Percentiles rank a stretch among this genome's conserved stretches.
These are phyloP conservation scores for Phytophthora agathidicida DNA, from an alignment of 352 stramenopile genomes.

Conservation along the genomic window DNA sequence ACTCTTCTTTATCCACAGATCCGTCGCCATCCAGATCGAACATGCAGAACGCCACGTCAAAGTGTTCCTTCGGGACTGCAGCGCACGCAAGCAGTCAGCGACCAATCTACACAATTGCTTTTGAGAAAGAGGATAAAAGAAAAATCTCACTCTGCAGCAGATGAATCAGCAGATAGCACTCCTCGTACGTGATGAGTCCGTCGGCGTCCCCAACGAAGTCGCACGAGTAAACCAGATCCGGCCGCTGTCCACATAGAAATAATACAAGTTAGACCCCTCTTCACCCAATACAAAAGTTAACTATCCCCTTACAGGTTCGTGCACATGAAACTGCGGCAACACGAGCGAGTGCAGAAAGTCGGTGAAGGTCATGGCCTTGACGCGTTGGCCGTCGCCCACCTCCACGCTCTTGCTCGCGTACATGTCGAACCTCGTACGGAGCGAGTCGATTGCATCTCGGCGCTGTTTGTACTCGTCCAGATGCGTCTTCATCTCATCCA, in stretches of 20 bases:
- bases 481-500: slow-evolving; percentile 68
- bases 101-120: background rate
- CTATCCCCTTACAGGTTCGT: slow-evolving; percentile 56
- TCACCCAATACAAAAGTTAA: background rate
- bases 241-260: slow-evolving; percentile 39
- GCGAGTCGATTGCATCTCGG: slow-evolving; percentile 44
- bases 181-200: slow-evolving; percentile 80
- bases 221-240: slow-evolving; percentile 64
- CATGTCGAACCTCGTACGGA: slow-evolving; percentile 56
- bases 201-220: slow-evolving; percentile 77
- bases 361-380: slow-evolving; percentile 78
- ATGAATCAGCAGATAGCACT: slow-evolving; percentile 82
- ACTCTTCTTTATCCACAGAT: slow-evolving; percentile 75
- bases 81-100: background rate
- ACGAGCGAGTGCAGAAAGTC: slow-evolving; percentile 83
- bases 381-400: slow-evolving; percentile 18
- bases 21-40: slow-evolving; percentile 81
- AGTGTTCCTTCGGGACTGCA: slow-evolving; percentile 76
- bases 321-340: slow-evolving; percentile 71
- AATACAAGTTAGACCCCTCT: background rate
- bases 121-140: background rate
- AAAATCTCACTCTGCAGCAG: slow-evolving; percentile 66
- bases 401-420: slow-evolving; percentile 61
- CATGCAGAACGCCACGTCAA: slow-evolving; percentile 84
- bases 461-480: slow-evolving; percentile 68